These are phyloP conservation scores for Dryadomyces quercus-mongolicae DNA, from an alignment of 2,329 filamentous ascomycete genomes.

Conservation along the genomic window DNA sequence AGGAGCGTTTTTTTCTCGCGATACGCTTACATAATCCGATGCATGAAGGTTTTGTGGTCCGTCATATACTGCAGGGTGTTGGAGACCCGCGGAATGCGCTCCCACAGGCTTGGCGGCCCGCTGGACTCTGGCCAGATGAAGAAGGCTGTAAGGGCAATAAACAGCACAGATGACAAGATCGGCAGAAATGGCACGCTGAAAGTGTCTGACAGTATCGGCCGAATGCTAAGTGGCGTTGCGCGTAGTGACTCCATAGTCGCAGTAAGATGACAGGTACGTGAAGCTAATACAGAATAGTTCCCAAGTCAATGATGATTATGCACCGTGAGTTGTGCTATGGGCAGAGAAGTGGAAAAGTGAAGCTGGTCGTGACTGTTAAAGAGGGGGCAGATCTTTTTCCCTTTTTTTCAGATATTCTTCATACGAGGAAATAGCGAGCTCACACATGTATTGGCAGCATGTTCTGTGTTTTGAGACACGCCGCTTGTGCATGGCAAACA, in stretches of 20 bases:
- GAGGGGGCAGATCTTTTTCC: too few relatives aligned
- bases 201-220: background rate
- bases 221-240: background rate
- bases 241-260: background rate
- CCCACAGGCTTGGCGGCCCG: background rate
- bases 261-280: background rate
- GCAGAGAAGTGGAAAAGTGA: background rate
- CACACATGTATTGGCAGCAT: too few relatives aligned
- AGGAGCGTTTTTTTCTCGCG: background rate
- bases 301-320: too few relatives aligned
- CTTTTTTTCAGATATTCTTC: too few relatives aligned
- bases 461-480: too few relatives aligned
- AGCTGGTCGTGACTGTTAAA: background rate
- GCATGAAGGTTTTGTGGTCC: background rate
- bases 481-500: too few relatives aligned
- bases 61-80: background rate
- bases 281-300: too few relatives aligned
- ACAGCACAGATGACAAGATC: background rate
- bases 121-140: background rate
- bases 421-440: too few relatives aligned
- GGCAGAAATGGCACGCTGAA: background rate
- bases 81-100: background rate
- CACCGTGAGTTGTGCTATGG: background rate
- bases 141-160: background rate
- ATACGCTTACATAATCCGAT: background rate